These are phyloP conservation scores for Paramarasmius palmivorus DNA, from an alignment of 1,284 basidiomycete genomes.

Conservation along the genomic window DNA sequence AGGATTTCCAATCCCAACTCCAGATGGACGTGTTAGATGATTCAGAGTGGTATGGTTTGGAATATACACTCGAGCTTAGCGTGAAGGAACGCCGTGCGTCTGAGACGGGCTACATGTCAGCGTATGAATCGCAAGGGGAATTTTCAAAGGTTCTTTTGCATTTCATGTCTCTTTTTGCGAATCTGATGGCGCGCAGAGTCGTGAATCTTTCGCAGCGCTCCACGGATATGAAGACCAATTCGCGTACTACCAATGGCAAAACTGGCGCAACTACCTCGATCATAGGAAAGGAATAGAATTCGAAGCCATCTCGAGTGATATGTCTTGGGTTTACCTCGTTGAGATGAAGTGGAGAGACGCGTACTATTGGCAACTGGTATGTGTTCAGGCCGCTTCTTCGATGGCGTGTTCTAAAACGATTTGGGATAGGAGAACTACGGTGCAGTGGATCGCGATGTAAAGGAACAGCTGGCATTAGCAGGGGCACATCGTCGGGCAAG, in stretches of 20 bases:
- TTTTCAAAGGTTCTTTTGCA: conserved; percentile 36
- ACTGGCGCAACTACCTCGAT: conserved; percentile 38
- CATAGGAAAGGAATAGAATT: conserved; percentile 35
- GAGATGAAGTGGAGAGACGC: conserved; percentile 35
- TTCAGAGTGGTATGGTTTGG: conserved; percentile 45
- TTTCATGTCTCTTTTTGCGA: conserved; percentile 2
- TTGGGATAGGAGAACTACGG: conserved; percentile 28
- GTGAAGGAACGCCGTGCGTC: conserved; percentile 37
- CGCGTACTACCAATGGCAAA: conserved; percentile 36
- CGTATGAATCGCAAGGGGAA: conserved; percentile 31
- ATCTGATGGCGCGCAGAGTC: conserved; percentile 31
- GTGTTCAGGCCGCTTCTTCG: not conserved
- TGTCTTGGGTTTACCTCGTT: conserved; percentile 37
- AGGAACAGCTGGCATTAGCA: conserved; percentile 27
- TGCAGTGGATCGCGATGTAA: conserved; percentile 24
- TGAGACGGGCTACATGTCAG: conserved; percentile 20
- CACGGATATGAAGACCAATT: conserved; percentile 42
- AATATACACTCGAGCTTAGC: conserved; percentile 44
- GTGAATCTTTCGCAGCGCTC: conserved; percentile 44
- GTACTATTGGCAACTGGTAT: conserved; percentile 32
- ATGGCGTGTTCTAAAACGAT: not conserved
- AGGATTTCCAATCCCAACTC: not conserved
- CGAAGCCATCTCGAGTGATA: conserved; percentile 31
- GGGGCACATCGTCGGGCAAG: conserved; percentile 27
- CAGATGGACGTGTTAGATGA: conserved; percentile 16